Conservation (phyloP, 108 stramenopile genomes). For the Nitzschia putrida region DNA sequence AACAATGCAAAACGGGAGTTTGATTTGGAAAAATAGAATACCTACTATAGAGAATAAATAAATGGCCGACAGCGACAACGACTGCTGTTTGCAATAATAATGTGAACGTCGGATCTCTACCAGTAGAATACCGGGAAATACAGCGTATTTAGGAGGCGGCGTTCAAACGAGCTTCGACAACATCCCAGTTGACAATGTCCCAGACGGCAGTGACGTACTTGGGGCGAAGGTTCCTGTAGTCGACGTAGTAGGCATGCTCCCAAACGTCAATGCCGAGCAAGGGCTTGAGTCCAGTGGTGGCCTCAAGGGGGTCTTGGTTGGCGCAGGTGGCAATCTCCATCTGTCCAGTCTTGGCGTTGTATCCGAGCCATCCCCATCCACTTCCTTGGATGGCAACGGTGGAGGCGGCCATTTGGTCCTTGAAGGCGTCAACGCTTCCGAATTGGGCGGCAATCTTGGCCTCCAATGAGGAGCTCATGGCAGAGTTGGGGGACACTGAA, state of each 20-base stretch:
- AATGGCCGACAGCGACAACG: too few species aligned
- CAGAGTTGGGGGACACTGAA: conserved; percentile 28
- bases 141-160: conserved; percentile 48
- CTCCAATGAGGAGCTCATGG: conserved; percentile 52
- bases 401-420: conserved; percentile 68
- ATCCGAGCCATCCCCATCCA: conserved; percentile 99
- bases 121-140: too few species aligned
- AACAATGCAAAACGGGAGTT: too few species aligned
- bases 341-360: conserved; percentile 70
- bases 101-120: too few species aligned
- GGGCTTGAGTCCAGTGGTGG: conserved; percentile 96
- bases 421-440: conserved; percentile 82
- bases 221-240: conserved; percentile 97
- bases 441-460: conserved; percentile 79
- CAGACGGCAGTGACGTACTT: conserved; percentile 95
- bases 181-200: conserved; percentile 89
- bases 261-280: conserved; percentile 98
- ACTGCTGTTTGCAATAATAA: too few species aligned
- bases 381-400: conserved; percentile 95
- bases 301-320: conserved; percentile 97
- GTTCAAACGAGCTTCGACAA: conserved; percentile 72
- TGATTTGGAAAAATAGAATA: too few species aligned
- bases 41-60: too few species aligned
- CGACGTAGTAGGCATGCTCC: conserved; percentile 91
- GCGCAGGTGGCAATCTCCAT: conserved; percentile 87